These are phyloP conservation scores for Pseudodiploospora longispora DNA, from an alignment of 2,329 filamentous ascomycete genomes.

Conservation along the genomic window DNA sequence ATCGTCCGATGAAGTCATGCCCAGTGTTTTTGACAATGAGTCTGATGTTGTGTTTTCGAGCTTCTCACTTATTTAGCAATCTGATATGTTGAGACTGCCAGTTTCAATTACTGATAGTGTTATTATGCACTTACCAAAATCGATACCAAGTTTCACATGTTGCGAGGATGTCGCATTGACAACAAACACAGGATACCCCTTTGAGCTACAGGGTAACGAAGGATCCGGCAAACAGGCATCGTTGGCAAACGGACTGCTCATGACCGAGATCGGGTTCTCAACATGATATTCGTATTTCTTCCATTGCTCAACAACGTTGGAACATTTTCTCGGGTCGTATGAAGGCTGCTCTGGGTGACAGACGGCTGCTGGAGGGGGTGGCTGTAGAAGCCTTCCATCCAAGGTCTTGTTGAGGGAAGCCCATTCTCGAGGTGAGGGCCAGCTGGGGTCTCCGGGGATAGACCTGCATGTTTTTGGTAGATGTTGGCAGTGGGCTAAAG, in stretches of 20 bases:
- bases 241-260: slow-evolving; percentile 31
- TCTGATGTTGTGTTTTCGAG: slow-evolving; percentile 25
- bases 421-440: slow-evolving; percentile 41
- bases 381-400: slow-evolving; percentile 33
- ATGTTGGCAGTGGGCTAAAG: neutral
- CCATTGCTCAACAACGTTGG: neutral
- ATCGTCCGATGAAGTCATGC: slow-evolving; percentile 14
- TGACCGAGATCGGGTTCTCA: slow-evolving; percentile 5
- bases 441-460: slow-evolving; percentile 34
- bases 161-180: slow-evolving; percentile 13
- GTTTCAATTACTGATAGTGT: neutral
- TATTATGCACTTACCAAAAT: slow-evolving; percentile 23
- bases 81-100: neutral
- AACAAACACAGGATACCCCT: slow-evolving; percentile 13
- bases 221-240: slow-evolving; percentile 35
- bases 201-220: slow-evolving; percentile 17
- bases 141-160: slow-evolving; percentile 18
- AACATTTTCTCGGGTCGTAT: slow-evolving; percentile 2
- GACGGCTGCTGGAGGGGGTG: slow-evolving; percentile 22
- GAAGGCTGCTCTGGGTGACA: slow-evolving; percentile 7
- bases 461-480: slow-evolving; percentile 31
- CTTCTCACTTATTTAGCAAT: slow-evolving; percentile 7
- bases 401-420: slow-evolving; percentile 35
- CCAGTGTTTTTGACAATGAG: slow-evolving; percentile 21
- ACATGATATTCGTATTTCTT: slow-evolving; percentile 4